Conservation (phyloP, 257 asterid species). For the Primulina huaijiensis region DNA sequence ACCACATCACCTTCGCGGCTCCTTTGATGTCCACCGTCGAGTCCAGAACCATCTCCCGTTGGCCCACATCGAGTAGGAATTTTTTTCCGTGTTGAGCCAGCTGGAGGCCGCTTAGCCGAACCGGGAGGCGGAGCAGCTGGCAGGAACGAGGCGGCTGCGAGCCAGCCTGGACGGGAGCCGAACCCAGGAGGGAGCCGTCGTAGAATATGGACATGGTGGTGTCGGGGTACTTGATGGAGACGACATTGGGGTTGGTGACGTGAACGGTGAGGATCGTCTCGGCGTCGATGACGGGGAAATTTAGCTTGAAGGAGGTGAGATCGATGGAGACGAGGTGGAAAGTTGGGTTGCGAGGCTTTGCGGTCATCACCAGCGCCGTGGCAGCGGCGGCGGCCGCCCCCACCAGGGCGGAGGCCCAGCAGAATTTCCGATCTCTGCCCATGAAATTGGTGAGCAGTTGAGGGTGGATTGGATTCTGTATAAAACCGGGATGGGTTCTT, state of each 20-base stretch:
- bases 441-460: conserved; percentile 5
- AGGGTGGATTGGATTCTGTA: not conserved
- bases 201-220: conserved; percentile 74
- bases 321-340: conserved; percentile 83
- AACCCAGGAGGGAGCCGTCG: conserved; percentile 74
- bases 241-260: conserved; percentile 89
- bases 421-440: conserved; percentile 45
- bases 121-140: conserved; percentile 82
- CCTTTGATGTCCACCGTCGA: conserved; percentile 78
- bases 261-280: conserved; percentile 78
- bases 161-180: conserved; percentile 73
- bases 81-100: conserved; percentile 66
- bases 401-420: conserved; percentile 79
- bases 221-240: conserved; percentile 62
- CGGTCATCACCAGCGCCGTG: conserved; percentile 36
- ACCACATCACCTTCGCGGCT: conserved; percentile 78
- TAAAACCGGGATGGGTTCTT: too few species aligned
- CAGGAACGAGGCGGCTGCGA: conserved; percentile 88
- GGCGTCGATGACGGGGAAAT: conserved; percentile 81
- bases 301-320: conserved; percentile 74
- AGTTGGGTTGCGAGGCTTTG: conserved; percentile 75
- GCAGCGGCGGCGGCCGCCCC: conserved; percentile 80
- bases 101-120: conserved; percentile 72
- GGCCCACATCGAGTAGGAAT: conserved; percentile 63
- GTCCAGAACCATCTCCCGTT: conserved; percentile 84